These are phyloP conservation scores for Hansenula anomala DNA, from an alignment of 1,139 yeast species.

Conservation along the genomic window DNA sequence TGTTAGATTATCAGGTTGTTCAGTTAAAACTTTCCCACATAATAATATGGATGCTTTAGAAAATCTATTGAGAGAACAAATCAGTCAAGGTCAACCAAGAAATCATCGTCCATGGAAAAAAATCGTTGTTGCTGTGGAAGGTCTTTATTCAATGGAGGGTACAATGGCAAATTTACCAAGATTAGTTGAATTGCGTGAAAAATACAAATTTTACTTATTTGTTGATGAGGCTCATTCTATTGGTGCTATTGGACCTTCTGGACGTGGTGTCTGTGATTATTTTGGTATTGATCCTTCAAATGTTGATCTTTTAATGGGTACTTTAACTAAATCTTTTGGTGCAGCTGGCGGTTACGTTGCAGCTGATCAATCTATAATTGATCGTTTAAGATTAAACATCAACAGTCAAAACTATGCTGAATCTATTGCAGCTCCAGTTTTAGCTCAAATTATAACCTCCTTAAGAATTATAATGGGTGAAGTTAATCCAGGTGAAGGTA, in stretches of 20 bases:
- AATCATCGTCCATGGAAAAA: conserved; percentile 98
- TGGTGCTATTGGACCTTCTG: conserved; percentile 94
- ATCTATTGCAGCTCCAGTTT: conserved; percentile 83
- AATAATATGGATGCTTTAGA: conserved; percentile 85
- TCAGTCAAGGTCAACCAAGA: conserved; percentile 95
- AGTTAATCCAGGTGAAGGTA: conserved; percentile 88
- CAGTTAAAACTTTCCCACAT: conserved; percentile 88
- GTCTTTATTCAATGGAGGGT: conserved; percentile 97
- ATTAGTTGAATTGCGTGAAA: conserved; percentile 68
- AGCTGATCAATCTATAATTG: conserved; percentile 62
- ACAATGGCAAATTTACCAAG: conserved; percentile 84
- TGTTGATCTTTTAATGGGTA: conserved; percentile 92
- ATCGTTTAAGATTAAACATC: conserved; percentile 67
- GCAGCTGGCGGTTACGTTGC: conserved; percentile 98
- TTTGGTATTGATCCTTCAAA: conserved; percentile 72
- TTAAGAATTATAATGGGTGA: conserved; percentile 76
- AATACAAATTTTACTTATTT: conserved; percentile 84
- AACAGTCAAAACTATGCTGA: conserved; percentile 79
- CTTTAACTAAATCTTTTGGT: conserved; percentile 95
- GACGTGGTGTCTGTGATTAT: conserved; percentile 94
- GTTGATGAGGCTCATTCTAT: conserved; percentile 98
- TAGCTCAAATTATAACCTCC: conserved; percentile 83
- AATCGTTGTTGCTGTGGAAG: conserved; percentile 90
- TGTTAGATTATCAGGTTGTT: conserved; percentile 87
- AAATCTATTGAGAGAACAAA: conserved; percentile 74